Evolutionary conservation across 495 filamentous ascomycete genomes (phyloP), one percentile per base, ranked within the genome.

Genomic region (Parachaetomium inaequale): DNA sequence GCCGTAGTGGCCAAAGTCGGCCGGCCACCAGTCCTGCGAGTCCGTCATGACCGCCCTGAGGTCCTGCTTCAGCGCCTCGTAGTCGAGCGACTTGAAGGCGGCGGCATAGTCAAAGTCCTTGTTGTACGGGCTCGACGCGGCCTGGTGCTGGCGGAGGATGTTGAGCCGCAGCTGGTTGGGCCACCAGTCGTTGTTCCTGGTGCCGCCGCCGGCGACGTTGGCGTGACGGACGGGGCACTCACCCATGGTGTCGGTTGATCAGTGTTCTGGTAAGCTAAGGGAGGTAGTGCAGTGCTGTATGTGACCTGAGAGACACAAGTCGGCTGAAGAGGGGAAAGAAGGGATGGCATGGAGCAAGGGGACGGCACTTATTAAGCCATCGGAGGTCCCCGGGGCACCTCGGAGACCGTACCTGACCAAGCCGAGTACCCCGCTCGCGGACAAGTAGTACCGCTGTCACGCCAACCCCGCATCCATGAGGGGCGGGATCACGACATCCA

Each of bases 1-100:
- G 61, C 87, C 87, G 64, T 90, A 90, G 78, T 89, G 87, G 42
- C 87, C 87, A 69, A 88, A 88, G 72, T 90, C 87, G 21, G 87
- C 87, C 11, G 87, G 87, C 87, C 87, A 90, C 81, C 81, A 89
- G 29, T 87, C 84, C 76, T 90, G 83, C 28, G 87, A 90, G 71
- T 88, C 85, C 49, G 87, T 90, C 86, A 89, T 88, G 66, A 90
- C 67, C 36, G 75, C 76, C 26, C 74, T 59, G 3, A 90, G 72
- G 66, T 90, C 87, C 69, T 88, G 83, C 86, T 90, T 89, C 66
- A 90, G 75, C 32, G 72, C 87, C 59, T 81, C 77, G 70, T 89
- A 89, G 76, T 90, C 87, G 26, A 90, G 77, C 64, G 70, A 81
- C 76, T 88, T 85, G 80, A 89, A 89, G 54, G 86, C 86, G 1